Conservation (phyloP, 805 yeast genomes). For the Saccharomycopsis selenospora region DNA sequence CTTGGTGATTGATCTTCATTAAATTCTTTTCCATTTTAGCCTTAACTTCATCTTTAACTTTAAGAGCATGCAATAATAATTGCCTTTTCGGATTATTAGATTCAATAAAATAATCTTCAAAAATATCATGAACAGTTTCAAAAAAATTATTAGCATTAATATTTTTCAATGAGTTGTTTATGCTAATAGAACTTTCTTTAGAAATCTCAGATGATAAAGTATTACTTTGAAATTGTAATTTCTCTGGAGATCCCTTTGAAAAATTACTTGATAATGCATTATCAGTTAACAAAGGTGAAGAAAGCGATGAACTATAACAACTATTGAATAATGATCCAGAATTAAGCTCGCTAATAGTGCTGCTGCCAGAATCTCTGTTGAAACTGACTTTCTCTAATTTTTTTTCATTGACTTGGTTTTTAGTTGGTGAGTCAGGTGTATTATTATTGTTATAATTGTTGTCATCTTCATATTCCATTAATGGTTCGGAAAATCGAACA, state of each 20-base stretch:
- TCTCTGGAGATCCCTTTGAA: too few species aligned
- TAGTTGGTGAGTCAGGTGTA: not conserved
- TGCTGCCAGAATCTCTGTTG: not conserved
- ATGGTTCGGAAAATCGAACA: not conserved
- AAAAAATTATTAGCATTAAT: not conserved
- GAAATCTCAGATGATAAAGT: too few species aligned
- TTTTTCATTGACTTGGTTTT: too few species aligned
- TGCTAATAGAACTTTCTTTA: not conserved
- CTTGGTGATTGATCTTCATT: not conserved
- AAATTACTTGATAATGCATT: too few species aligned
- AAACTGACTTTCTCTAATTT: too few species aligned
- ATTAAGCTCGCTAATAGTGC: too few species aligned
- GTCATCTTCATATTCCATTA: not conserved
- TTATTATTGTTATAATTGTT: not conserved
- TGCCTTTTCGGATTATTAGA: constrained; percentile 20
- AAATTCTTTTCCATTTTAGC: not conserved
- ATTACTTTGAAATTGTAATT: too few species aligned
- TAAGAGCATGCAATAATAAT: not conserved
- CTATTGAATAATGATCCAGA: not conserved
- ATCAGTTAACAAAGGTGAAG: not conserved
- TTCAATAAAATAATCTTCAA: not conserved
- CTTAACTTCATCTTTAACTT: constrained; percentile 2
- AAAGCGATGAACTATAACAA: not conserved
- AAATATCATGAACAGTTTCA: not conserved
- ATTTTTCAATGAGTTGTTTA: not conserved